Percentiles rank a stretch among this genome's conserved stretches.
Evolutionary conservation across 805 yeast species (phyloP).

Genomic region (Suhomyces tanzawaensis): DNA sequence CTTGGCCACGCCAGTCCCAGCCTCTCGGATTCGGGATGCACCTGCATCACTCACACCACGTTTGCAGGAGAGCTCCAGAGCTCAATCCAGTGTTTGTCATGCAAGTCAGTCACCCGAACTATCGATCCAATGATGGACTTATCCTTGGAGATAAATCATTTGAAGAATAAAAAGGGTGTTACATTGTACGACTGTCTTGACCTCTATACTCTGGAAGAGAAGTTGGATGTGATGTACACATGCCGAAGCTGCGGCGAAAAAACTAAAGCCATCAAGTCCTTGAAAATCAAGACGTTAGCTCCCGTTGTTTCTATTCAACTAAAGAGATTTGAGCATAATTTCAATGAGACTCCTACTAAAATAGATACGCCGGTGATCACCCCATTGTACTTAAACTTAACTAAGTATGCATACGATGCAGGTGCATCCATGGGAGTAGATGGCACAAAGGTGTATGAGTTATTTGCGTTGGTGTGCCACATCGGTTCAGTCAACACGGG

Average conservation of each 20-base stretch:
- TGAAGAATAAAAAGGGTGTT: constrained; percentile 19
- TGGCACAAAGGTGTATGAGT: constrained; percentile 57
- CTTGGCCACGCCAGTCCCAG: background rate
- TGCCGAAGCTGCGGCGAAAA: constrained; percentile 65
- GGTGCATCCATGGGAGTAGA: constrained; percentile 17
- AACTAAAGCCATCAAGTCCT: constrained; percentile 67
- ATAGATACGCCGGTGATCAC: constrained; percentile 71
- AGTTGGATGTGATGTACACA: constrained; percentile 66
- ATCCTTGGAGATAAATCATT: constrained; percentile 63
- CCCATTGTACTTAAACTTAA: constrained; percentile 72
- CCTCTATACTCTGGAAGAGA: constrained; percentile 76
- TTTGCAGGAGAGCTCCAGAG: constrained; percentile 84
- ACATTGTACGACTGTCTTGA: constrained; percentile 63
- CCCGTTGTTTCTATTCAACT: constrained; percentile 80
- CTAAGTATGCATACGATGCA: constrained; percentile 46
- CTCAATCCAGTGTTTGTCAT: constrained; percentile 69
- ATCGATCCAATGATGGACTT: constrained; percentile 89
- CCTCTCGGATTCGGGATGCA: constrained; percentile 42
- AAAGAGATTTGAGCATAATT: constrained; percentile 69
- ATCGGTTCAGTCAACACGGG: constrained; percentile 95
- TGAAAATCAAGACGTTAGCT: constrained; percentile 68
- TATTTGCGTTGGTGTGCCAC: constrained; percentile 85
- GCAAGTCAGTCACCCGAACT: constrained; percentile 63
- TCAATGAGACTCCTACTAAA: constrained; percentile 55
- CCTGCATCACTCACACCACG: constrained; percentile 77